Evolutionary conservation across 2,329 filamentous ascomycete genomes (phyloP), one percentile per base, ranked within the genome.

Genomic region (Arthrobotrys musiformis): DNA sequence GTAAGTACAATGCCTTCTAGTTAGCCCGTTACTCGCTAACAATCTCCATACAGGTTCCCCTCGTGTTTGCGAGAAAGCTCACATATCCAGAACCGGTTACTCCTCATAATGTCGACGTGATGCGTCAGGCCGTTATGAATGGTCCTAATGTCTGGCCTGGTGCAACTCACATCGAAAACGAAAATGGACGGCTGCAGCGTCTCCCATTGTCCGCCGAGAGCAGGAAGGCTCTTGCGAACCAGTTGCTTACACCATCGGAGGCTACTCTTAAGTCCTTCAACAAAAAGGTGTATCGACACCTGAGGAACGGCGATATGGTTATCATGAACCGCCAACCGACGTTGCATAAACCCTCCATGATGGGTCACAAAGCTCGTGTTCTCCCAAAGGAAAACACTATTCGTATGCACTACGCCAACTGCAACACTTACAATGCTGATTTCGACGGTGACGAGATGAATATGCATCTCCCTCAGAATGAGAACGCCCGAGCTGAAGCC

Each of bases 361-460:
- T 99, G 95, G 94, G 93, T 74, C 95, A 99, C 85, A 89, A 94
- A 81, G 95, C 95, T 62, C 90, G 94, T 76, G 94, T 99, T 4
- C 85, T 99, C 17, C 92, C 93, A 0, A 94, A 93, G 37, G 96
- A 99, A 84, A 97, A 97, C 85, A 98, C 95, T 0, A 94, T 99
- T 83, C 93, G 95, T 80, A 98, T 99, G 94, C 95, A 99, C 86
- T 99, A 99, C 85, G 94, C 95, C 81, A 99, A 99, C 83, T 98
- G 95, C 84, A 99, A 99, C 82, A 97, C 95, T 0, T 99, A 99
- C 87, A 99, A 99, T 81, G 95, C 95, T 33, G 95, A 99, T 87
- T 99, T 99, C 82, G 96, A 99, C 82, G 95, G 95, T 83, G 95
- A 99, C 83, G 95, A 99, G 84, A 99, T 99, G 95, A 99, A 99